phyloP scores from a whole-genome alignment of 495 filamentous ascomycete genomes.

The Penicillium taxi region DNA sequence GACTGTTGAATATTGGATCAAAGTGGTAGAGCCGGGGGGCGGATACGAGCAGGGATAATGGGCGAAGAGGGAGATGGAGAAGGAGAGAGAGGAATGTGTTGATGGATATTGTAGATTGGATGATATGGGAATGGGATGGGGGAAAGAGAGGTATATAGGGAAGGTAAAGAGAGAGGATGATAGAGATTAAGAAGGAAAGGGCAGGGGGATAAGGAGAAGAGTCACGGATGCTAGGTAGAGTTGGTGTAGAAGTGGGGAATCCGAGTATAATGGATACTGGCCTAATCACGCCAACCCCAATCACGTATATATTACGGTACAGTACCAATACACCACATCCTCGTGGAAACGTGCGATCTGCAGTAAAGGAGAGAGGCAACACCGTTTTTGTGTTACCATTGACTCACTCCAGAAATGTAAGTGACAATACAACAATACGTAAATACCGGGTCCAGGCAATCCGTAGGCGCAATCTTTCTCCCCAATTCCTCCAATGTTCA shows the following conservation, averaged over 20 bases:
- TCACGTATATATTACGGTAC: too few relatives aligned
- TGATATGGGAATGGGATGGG: slow-evolving; percentile 11
- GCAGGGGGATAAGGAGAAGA: slow-evolving; percentile 28
- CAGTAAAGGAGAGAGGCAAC: not conserved
- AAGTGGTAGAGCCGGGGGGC: slow-evolving; percentile 4
- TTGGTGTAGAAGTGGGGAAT: slow-evolving; percentile 19
- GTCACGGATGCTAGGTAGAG: slow-evolving; percentile 13
- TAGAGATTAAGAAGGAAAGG: slow-evolving; percentile 17
- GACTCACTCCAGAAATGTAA: too few relatives aligned
- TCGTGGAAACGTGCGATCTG: slow-evolving; percentile 12
- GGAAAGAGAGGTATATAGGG: slow-evolving; percentile 9
- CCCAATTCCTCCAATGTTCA: slow-evolving; percentile 10
- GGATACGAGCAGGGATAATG: slow-evolving; percentile 5
- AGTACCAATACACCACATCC: too few relatives aligned
- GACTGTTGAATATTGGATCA: too few relatives aligned
- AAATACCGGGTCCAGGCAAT: too few relatives aligned
- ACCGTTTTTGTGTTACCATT: too few relatives aligned
- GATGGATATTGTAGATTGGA: slow-evolving; percentile 10
- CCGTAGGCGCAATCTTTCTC: slow-evolving; percentile 7
- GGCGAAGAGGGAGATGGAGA: slow-evolving; percentile 13
- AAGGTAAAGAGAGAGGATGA: slow-evolving; percentile 7
- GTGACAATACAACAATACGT: too few relatives aligned
- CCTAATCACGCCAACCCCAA: too few relatives aligned
- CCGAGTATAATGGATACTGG: not conserved
- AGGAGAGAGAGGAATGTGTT: slow-evolving; percentile 21